Conservation (phyloP, 108 stramenopile species). For the Skeletonema menzelii region DNA sequence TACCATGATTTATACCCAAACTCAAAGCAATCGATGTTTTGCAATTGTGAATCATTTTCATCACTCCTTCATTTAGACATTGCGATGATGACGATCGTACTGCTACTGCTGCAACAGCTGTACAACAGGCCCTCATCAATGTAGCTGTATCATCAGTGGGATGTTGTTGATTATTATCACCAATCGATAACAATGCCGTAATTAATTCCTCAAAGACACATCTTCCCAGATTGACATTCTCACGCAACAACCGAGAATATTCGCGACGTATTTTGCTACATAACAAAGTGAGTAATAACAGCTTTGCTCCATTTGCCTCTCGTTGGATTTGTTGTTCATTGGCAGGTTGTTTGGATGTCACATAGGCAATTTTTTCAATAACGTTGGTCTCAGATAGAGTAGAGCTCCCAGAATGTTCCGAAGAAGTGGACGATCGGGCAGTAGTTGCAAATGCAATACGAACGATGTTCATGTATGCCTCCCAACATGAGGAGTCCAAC, state of each 20-base stretch:
- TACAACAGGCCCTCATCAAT: conserved; percentile 12
- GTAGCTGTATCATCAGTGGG: not conserved
- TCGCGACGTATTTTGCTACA: conserved; percentile 9
- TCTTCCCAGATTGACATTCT: not conserved
- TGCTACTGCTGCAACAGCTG: conserved; percentile 7
- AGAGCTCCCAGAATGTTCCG: not conserved
- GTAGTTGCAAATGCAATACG: not conserved
- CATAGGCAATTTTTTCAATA: conserved; percentile 1
- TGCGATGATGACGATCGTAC: not conserved
- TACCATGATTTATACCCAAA: not conserved
- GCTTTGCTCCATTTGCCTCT: conserved; percentile 12
- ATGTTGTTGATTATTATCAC: not conserved
- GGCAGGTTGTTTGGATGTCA: not conserved
- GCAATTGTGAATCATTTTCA: conserved; percentile 6
- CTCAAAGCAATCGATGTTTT: not conserved
- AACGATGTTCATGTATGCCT: conserved; percentile 30
- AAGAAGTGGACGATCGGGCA: conserved; percentile 14
- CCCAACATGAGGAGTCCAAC: conserved; percentile 37
- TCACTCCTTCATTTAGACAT: not conserved
- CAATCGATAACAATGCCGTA: conserved; percentile 1
- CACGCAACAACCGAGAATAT: conserved; percentile 4
- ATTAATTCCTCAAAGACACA: conserved; percentile 5
- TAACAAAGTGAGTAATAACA: conserved; percentile 5
- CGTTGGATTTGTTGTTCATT: conserved; percentile 3
- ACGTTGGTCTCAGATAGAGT: not conserved